Percentiles rank a stretch among this genome's conserved stretches.
These are phyloP conservation scores for Penicillium occitanis DNA, from an alignment of 2,329 filamentous ascomycete genomes.

Conservation along the genomic window DNA sequence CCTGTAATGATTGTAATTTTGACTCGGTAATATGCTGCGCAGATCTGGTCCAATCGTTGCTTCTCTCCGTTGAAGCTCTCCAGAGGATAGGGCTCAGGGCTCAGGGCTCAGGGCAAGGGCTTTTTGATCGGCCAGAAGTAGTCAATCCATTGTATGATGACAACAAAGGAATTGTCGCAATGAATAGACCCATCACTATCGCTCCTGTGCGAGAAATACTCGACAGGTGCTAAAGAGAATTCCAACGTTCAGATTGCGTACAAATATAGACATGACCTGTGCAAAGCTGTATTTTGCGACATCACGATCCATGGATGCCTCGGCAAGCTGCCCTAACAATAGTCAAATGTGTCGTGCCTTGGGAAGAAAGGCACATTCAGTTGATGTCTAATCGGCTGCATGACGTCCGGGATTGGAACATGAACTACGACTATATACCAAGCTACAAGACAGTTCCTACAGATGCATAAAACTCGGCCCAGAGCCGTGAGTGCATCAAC, in stretches of 20 bases:
- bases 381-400: background rate
- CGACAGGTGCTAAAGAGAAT: background rate
- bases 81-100: conserved; percentile 5
- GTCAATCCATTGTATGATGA: background rate
- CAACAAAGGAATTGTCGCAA: background rate
- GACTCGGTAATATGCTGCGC: background rate
- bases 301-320: background rate
- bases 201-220: background rate
- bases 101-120: conserved; percentile 8
- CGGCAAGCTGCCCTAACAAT: no score
- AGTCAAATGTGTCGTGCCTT: no score
- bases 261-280: background rate
- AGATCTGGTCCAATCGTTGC: background rate
- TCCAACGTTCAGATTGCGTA: no score
- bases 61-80: background rate
- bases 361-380: background rate
- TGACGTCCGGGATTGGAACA: background rate
- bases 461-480: no score
- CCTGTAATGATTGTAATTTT: background rate
- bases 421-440: no score
- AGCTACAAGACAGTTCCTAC: no score
- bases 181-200: no score
- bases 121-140: background rate
- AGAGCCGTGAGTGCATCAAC: no score
- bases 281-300: background rate